phyloP scores from a whole-genome alignment of 352 stramenopile species.

The Achlya hypogyna region DNA sequence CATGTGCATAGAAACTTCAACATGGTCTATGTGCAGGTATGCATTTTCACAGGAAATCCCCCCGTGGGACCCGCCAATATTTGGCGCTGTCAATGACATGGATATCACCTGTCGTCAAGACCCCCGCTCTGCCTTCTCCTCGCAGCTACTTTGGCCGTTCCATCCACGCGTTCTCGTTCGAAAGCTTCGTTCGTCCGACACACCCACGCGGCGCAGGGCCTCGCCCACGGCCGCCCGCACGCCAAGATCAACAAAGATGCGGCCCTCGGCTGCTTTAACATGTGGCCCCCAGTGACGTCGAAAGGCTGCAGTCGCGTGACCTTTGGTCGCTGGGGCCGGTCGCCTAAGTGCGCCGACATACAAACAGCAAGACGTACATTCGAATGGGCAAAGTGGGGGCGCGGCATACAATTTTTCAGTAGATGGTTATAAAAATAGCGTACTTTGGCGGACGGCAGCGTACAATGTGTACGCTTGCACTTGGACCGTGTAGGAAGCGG shows the following conservation, averaged over 20 bases:
- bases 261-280: background rate
- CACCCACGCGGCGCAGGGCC: too few relatives aligned
- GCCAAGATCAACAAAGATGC: too few relatives aligned
- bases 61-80: background rate
- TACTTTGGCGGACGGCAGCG: background rate
- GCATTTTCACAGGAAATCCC: background rate
- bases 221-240: too few relatives aligned
- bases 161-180: too few relatives aligned
- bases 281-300: background rate
- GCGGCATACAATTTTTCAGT: background rate
- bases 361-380: background rate
- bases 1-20: background rate
- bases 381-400: too few relatives aligned
- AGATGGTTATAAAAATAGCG: background rate
- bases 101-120: background rate
- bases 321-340: background rate
- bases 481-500: background rate
- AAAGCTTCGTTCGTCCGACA: too few relatives aligned
- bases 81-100: background rate
- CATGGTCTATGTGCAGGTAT: background rate
- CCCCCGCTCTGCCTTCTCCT: too few relatives aligned
- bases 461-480: background rate
- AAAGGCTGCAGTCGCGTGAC: background rate
- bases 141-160: too few relatives aligned
- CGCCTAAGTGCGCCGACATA: background rate